Evolutionary conservation across 352 stramenopile species (phyloP).

Genomic region (Peronospora tabacina): DNA sequence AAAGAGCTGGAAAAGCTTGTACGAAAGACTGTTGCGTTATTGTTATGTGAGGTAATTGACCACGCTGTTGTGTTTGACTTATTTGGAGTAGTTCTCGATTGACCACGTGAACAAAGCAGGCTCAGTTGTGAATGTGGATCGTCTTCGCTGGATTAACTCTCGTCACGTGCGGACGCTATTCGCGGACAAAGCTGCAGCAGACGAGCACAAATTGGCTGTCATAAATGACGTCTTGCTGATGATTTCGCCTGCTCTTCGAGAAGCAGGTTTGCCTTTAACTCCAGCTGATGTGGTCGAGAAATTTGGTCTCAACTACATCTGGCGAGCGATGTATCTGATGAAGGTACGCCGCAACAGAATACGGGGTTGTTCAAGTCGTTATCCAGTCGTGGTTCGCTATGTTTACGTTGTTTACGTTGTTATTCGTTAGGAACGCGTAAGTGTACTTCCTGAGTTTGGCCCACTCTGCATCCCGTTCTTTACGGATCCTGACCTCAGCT

Average conservation of each 20-base stretch:
- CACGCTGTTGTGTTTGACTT: neutral
- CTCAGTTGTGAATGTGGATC: conserved; percentile 82
- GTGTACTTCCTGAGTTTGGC: conserved; percentile 68
- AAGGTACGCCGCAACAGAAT: conserved; percentile 33
- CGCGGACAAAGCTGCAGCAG: conserved; percentile 31
- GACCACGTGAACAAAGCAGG: conserved; percentile 85
- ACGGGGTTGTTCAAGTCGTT: neutral
- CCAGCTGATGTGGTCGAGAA: conserved; percentile 35
- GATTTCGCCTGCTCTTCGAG: conserved; percentile 41
- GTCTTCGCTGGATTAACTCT: conserved; percentile 86
- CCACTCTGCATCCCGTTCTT: conserved; percentile 74
- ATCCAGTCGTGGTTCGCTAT: neutral
- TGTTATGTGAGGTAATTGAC: neutral
- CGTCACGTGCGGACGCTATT: conserved; percentile 80
- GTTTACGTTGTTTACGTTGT: neutral
- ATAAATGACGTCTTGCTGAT: conserved; percentile 63
- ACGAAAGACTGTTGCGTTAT: conserved; percentile 4
- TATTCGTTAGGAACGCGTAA: conserved; percentile 58
- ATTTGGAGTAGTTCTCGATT: conserved; percentile 56
- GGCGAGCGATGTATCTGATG: conserved; percentile 72
- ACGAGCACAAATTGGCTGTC: conserved; percentile 38
- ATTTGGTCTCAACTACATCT: conserved; percentile 67
- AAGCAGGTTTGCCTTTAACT: conserved; percentile 20
- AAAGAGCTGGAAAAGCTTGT: conserved; percentile 83
- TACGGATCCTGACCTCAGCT: conserved; percentile 41